Percentiles rank a stretch among this genome's conserved stretches.
Conservation (phyloP, 306 rosid genomes). For the Medicago arabica region DNA sequence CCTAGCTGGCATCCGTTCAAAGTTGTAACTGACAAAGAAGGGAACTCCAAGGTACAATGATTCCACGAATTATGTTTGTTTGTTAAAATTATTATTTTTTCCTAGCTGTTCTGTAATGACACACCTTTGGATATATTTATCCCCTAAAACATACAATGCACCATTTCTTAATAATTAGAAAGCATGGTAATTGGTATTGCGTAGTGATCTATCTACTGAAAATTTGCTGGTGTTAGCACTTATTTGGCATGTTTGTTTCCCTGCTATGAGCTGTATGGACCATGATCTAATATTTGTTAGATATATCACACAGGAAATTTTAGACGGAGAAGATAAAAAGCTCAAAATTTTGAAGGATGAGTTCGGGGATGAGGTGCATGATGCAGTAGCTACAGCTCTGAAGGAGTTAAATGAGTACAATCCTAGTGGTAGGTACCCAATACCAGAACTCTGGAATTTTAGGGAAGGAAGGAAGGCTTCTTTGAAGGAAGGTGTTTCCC, state of each 20-base stretch:
- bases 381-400: constrained; percentile 62
- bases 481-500: constrained; percentile 58
- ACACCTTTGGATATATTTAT: neutral
- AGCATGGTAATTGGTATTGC: neutral
- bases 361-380: constrained; percentile 56
- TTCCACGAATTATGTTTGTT: constrained; percentile 14
- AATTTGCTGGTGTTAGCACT: neutral
- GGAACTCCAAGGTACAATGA: constrained; percentile 43
- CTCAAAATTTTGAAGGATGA: constrained; percentile 63
- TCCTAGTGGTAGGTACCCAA: constrained; percentile 78
- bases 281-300: constrained; percentile 9
- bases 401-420: constrained; percentile 74
- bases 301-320: constrained; percentile 56
- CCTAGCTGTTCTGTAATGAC: neutral
- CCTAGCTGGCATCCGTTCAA: constrained; percentile 90
- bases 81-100: neutral
- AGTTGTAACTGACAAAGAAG: constrained; percentile 43
- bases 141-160: neutral
- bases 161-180: neutral
- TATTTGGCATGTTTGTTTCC: constrained; percentile 1
- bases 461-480: constrained; percentile 67
- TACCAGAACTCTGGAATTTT: constrained; percentile 71
- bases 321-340: constrained; percentile 68
- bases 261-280: neutral
- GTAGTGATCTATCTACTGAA: neutral